Conservation (phyloP, 2,329 filamentous ascomycete genomes). For the Tolypocladium paradoxum region DNA sequence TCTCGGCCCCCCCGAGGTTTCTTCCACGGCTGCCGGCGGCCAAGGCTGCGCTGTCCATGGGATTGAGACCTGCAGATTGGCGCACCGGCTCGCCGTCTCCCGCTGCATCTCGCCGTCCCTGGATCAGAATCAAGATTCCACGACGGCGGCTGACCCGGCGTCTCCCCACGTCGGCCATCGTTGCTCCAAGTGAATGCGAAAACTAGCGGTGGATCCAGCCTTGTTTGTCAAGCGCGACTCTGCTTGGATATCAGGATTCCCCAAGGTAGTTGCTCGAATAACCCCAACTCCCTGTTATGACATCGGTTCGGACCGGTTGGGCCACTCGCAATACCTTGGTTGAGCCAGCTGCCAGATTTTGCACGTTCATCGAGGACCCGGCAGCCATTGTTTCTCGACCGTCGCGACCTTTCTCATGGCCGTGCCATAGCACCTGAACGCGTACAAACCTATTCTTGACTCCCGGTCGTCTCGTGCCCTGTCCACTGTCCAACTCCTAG, state of each 20-base stretch:
- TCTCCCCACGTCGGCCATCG: not conserved
- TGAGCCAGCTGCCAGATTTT: not conserved
- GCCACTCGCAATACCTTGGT: not conserved
- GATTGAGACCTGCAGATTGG: not conserved
- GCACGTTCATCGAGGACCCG: not conserved
- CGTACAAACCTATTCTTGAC: not conserved
- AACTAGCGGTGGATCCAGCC: not conserved
- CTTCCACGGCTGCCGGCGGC: not conserved
- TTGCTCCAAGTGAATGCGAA: not conserved
- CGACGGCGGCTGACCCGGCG: not conserved
- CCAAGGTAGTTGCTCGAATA: no score
- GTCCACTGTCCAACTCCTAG: not conserved
- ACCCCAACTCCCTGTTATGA: conserved; percentile 6
- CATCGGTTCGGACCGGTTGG: conserved; percentile 1
- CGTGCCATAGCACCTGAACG: not conserved
- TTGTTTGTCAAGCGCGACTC: not conserved
- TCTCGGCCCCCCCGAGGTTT: not conserved
- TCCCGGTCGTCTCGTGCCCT: not conserved
- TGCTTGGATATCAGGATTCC: not conserved
- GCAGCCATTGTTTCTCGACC: not conserved
- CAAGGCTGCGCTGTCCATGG: not conserved
- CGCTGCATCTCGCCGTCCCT: not conserved
- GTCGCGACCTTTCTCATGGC: not conserved
- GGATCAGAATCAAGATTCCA: not conserved
- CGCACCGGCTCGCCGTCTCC: not conserved